Evolutionary conservation across 371 early-diverging fungal species (phyloP), one percentile per base, ranked within the genome.

Genomic region (Syncephalastrum contaminatum): DNA sequence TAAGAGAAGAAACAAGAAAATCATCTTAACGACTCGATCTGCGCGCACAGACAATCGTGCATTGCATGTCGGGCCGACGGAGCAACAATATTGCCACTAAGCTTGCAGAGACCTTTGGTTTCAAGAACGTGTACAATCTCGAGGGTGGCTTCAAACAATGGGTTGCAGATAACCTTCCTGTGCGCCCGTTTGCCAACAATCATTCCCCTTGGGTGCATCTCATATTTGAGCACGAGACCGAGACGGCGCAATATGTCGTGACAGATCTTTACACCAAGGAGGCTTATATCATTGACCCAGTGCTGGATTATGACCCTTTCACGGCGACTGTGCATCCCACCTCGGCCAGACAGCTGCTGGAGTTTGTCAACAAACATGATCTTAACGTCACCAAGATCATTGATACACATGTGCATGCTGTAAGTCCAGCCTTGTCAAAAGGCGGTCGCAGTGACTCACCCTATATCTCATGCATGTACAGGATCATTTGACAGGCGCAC

Each of bases 391-490:
- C 77, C 52, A 73, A 68, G 43, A 74, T 73, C 19, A 77, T 77
- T 43, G 77, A 77, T 46, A 77, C 74, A 1, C 74, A 73, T 55
- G 74, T 77, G 24, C 77, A 77, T 52, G 77, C 77, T 13, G 77
- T 76, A 69, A 60, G 53, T 49, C 15, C n/a, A n/a, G n/a, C n/a
- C 41, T 24, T 25, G 46, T 40, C 22, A 12, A n/a, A 18, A 51
- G 15, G n/a, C 21, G 21, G 13, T 20, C 25, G 16, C 16, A 48
- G 15, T 20, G 24, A 46, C 58, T 47, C 21, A 16, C 24, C 52
- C 12, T 25, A n/a, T 51, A 16, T 43, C 16, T 18, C 39, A 14
- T 44, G 22, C 12, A 61, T 39, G 18, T 20, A 30, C 24, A 77
- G 77, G 78, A 77, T 56, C 78, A 77, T 54, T 62, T 77, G 39